phyloP scores from a whole-genome alignment of 2,329 filamentous ascomycete genomes.

The Paracamarosporium sp. region DNA sequence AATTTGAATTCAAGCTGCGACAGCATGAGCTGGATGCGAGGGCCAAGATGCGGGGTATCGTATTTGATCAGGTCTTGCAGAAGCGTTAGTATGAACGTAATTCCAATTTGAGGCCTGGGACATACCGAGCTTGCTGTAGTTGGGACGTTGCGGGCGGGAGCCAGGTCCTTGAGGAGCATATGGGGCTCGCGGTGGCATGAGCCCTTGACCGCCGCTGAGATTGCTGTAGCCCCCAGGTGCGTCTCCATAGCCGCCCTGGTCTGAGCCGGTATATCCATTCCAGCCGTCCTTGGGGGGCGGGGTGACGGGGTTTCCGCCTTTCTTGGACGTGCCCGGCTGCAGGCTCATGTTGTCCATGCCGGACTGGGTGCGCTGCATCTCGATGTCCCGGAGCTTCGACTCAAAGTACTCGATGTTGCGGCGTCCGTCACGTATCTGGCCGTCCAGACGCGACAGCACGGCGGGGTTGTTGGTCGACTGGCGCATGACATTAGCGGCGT shows the following conservation, averaged over 20 bases:
- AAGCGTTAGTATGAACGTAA: conserved; percentile 22
- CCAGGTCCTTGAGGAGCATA: conserved; percentile 76
- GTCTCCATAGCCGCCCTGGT: conserved; percentile 70
- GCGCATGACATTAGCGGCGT: conserved; percentile 92
- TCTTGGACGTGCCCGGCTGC: conserved; percentile 53
- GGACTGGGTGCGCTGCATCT: conserved; percentile 77
- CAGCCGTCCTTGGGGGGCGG: conserved; percentile 77
- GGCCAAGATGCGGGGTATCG: conserved; percentile 92
- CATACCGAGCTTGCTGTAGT: conserved; percentile 95
- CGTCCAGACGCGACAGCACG: conserved; percentile 88
- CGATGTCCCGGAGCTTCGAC: conserved; percentile 86
- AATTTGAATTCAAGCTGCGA: conserved; percentile 99
- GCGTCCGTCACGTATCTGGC: conserved; percentile 90
- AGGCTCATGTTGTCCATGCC: conserved; percentile 73
- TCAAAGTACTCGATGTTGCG: conserved; percentile 96
- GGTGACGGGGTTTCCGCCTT: conserved; percentile 45
- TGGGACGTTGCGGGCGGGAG: conserved; percentile 73
- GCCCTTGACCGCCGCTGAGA: conserved; percentile 69
- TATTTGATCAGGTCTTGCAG: conserved; percentile 92
- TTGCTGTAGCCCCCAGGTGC: conserved; percentile 62
- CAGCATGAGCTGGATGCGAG: conserved; percentile 98
- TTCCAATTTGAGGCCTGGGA: conserved; percentile 9
- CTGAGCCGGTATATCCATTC: conserved; percentile 58
- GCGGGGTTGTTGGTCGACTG: conserved; percentile 93
- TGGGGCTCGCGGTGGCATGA: conserved; percentile 82